These are phyloP conservation scores for Tuctoria greenei DNA, from an alignment of 176 grass and related monocot genomes.

Conservation along the genomic window DNA sequence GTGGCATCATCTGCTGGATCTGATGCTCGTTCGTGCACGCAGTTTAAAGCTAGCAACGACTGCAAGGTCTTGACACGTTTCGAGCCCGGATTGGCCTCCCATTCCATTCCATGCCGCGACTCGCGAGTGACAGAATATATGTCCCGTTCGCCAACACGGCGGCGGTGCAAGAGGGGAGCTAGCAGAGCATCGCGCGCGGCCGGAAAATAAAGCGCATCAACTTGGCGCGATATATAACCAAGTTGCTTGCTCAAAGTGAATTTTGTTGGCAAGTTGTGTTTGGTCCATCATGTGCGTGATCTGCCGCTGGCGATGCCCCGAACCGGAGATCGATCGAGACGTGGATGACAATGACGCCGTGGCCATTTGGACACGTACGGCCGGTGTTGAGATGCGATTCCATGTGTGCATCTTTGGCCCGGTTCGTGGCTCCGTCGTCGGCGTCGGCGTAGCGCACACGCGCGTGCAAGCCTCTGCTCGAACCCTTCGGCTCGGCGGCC, in stretches of 20 bases:
- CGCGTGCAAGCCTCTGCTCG: no score
- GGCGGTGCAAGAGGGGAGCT: not conserved
- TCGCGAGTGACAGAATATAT: not conserved
- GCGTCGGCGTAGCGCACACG: not conserved
- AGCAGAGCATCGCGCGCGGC: not conserved
- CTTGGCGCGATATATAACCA: no score
- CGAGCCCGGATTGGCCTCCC: constrained; percentile 24
- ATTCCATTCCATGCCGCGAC: no score
- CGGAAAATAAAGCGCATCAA: not conserved
- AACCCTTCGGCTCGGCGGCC: no score
- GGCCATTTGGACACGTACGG: not conserved
- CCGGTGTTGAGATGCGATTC: not conserved
- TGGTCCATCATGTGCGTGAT: not conserved
- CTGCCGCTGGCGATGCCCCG: no score
- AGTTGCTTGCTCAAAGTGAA: no score
- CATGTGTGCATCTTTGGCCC: not conserved
- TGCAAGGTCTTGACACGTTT: constrained; percentile 26
- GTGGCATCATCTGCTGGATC: no score
- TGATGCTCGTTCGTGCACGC: constrained; percentile 17
- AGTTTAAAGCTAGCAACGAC: not conserved
- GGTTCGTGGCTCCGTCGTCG: no score
- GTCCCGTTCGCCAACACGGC: not conserved
- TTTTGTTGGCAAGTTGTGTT: no score
- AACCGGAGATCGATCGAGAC: no score
- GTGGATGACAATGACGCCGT: not conserved